Base-by-base conservation (phyloP, 2,329 filamentous ascomycete species). In the Celoporthe dispersa region DNA sequence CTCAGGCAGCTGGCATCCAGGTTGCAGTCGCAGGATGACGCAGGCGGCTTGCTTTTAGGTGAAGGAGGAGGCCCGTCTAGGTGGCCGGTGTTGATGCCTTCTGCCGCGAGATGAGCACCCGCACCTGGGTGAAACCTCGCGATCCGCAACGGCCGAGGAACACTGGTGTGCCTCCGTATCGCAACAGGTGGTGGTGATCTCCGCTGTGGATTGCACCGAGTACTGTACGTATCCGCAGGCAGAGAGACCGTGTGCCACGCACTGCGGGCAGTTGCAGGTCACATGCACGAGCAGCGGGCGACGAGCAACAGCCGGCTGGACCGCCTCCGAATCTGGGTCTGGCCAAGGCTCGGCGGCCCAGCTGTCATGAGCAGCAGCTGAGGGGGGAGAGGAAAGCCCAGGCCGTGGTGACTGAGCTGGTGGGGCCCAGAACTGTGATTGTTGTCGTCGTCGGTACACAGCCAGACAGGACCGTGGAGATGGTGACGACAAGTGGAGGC, bases 241-340 rank as follows among this genome's bases (percentile, higher is more conserved):
- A 35, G 53, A 48, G 22, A 28, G 1, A 28, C 64, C 39, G 53
- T 61, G 61, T 68, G 14, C 28, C 62, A 41, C 53, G 51, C 37
- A 39, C 60, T 39, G 66, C 66, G 69, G 69, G 41, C 57, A 16
- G 16, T n/a, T 60, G 68, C 68, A 70, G 68, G 22, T 55, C 28
- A 25, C 28, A 57, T 44, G 67, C 16, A 57, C 55, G 61, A 35
- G 62, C 61, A 37, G 25, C 22, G 60, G 51, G 44, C 67, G 57
- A 60, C 33, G 53, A 35, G 57, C 41, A 41, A 51, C 19, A 16
- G 3, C 19, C n/a, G 41, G 62, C n/a, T 35, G 41, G 28, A 25
- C 51, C 62, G 37, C 51, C 62, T 59, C n/a, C n/a, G 67, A 25
- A 22, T 7, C 31, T 28, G 22, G 48, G 14, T 35, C 55, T 35